phyloP scores from a whole-genome alignment of 202 grass and related monocot species.

The Setaria italica region DNA sequence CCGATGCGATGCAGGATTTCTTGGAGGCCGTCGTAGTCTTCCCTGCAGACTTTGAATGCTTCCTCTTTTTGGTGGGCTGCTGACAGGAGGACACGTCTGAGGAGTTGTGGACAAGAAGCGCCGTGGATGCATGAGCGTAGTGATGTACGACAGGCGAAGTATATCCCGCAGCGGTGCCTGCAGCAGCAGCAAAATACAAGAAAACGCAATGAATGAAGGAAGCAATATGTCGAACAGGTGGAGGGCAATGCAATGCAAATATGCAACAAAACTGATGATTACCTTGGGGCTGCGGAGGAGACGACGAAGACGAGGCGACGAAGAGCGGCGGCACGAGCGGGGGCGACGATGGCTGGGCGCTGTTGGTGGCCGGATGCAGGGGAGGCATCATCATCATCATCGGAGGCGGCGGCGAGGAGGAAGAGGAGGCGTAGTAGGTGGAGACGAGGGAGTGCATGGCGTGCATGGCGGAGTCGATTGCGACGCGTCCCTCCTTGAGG shows the following conservation, averaged over 20 bases:
- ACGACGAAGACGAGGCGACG: conserved; percentile 31
- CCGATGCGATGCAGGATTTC: conserved; percentile 32
- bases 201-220: neutral
- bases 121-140: conserved; percentile 46
- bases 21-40: conserved; percentile 60
- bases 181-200: conserved; percentile 2
- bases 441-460: conserved; percentile 71
- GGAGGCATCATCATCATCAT: neutral
- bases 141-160: conserved; percentile 43
- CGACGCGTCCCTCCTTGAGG: conserved; percentile 73
- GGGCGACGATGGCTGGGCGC: conserved; percentile 53
- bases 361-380: neutral
- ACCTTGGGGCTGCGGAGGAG: conserved; percentile 24
- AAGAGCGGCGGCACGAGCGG: conserved; percentile 60
- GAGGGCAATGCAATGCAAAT: neutral
- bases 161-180: conserved; percentile 37
- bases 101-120: conserved; percentile 41
- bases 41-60: conserved; percentile 55
- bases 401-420: neutral
- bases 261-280: neutral
- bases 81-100: conserved; percentile 28
- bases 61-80: conserved; percentile 61
- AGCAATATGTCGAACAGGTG: conserved; percentile 25
- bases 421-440: conserved; percentile 47
- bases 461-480: conserved; percentile 68